Base-by-base conservation (phyloP, 1,284 basidiomycete species). In the Ganoderma lucidum region DNA sequence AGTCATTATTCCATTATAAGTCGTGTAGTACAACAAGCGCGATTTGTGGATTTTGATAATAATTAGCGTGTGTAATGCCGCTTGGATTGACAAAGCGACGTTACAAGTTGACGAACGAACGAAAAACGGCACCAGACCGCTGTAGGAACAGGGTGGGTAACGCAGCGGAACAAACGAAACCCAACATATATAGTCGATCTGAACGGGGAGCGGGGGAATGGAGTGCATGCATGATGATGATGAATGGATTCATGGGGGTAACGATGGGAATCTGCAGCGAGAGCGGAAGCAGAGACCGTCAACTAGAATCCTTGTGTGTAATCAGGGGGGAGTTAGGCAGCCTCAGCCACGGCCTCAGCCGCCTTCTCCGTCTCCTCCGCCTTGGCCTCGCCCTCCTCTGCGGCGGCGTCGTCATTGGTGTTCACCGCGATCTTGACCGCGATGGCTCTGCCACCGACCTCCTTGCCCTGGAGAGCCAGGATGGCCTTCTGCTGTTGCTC, bases 401-500 rank as follows among this genome's bases (percentile, higher is more conserved):
- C 81, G 59, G 78, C 78, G 55, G 76, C 80, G 51, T 82, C 81
- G 64, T 72, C 74, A 70, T 80, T 78, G 41, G 83, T 76, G 78
- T 94, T 93, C 80, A 95, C 93, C 68, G 95, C 95, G 75, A 97
- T 85, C 85, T 96, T 96, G 84, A 96, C 94, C 68, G 92, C 93
- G 78, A 97, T 91, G 74, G 87, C 80, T 75, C 95, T 86, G 67
- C 93, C 94, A 62, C 88, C 90, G 70, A 97, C 83, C 70, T 96
- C 90, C 81, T 94, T 94, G 80, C 93, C 94, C 76, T 96, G 86
- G 74, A 95, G 87, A 74, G 89, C 88, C 66, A 86, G 87, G 73
- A 97, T 93, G 55, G 95, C 96, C 84, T 95, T 94, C 80, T 90
- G 81, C 85, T 97, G 96, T 81, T 95, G 89, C 74, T 88, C 90